phyloP scores from a whole-genome alignment of 2,329 filamentous ascomycete genomes.

The Trichoderma asperellum region DNA sequence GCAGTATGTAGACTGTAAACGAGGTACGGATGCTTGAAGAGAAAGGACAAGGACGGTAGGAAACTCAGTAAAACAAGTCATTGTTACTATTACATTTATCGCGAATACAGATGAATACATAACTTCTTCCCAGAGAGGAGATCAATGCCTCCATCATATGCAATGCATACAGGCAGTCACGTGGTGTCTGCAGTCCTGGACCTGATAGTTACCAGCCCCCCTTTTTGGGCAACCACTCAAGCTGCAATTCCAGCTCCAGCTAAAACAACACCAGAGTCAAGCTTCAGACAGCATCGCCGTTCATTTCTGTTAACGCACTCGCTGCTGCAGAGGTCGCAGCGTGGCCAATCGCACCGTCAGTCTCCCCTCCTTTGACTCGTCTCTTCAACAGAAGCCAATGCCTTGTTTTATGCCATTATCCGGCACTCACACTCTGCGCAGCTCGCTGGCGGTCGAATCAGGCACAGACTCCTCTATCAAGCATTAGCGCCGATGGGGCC shows the following conservation, averaged over 20 bases:
- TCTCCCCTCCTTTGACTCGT: too few relatives aligned
- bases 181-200: not conserved
- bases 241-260: conserved; percentile 29
- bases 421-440: not conserved
- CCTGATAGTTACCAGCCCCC: conserved; percentile 11
- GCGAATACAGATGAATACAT: not conserved
- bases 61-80: not conserved
- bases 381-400: not conserved
- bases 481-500: conserved; percentile 19
- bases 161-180: not conserved
- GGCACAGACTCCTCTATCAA: conserved; percentile 14
- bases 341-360: not conserved
- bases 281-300: conserved; percentile 10
- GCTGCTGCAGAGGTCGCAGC: not conserved
- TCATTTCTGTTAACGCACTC: conserved; percentile 23
- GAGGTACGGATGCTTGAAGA: not conserved
- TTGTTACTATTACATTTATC: not conserved
- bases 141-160: not conserved
- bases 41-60: not conserved
- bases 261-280: not conserved
- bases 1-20: too few relatives aligned
- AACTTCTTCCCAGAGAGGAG: not conserved
- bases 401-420: not conserved
- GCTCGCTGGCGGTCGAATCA: conserved; percentile 12
- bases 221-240: not conserved